A percentile compares a stretch with the other conserved stretches of the same genome.
These are phyloP conservation scores for Globisporangium iwayamae DNA, from an alignment of 352 stramenopile species.

Conservation along the genomic window DNA sequence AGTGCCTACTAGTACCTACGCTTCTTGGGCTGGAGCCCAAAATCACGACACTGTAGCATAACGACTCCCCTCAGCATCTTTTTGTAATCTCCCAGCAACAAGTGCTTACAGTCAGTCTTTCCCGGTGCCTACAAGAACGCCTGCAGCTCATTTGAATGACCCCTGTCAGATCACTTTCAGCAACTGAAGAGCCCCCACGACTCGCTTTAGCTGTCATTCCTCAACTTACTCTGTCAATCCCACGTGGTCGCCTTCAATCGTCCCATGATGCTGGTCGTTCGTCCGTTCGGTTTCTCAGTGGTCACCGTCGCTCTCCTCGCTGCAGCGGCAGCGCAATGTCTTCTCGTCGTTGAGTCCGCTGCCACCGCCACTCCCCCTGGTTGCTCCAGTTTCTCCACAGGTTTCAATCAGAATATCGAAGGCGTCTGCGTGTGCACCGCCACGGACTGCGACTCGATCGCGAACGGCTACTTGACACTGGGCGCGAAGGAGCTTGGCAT, in stretches of 20 bases:
- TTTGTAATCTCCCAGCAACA: background rate
- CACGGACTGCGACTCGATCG: conserved; percentile 31
- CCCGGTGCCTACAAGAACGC: background rate
- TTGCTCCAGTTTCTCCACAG: conserved; percentile 30
- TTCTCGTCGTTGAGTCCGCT: background rate
- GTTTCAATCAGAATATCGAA: conserved; percentile 37
- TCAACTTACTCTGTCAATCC: background rate
- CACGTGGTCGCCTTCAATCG: background rate
- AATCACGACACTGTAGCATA: background rate
- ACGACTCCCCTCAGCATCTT: background rate
- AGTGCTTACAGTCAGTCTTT: background rate
- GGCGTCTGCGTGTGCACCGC: conserved; percentile 58
- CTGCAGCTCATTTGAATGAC: too few species aligned
- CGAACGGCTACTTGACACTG: conserved; percentile 28
- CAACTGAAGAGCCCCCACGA: too few species aligned
- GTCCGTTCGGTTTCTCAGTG: background rate
- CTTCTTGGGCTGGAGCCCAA: too few species aligned
- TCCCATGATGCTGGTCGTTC: background rate
- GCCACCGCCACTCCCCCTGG: background rate
- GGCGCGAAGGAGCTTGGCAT: conserved; percentile 28
- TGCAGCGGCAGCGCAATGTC: background rate
- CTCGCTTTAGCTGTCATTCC: background rate
- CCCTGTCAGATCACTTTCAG: too few species aligned
- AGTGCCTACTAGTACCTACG: too few species aligned
- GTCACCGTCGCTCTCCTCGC: background rate